Base-by-base conservation (phyloP, 1,139 yeast genomes). In the Lipomyces yarrowii region DNA sequence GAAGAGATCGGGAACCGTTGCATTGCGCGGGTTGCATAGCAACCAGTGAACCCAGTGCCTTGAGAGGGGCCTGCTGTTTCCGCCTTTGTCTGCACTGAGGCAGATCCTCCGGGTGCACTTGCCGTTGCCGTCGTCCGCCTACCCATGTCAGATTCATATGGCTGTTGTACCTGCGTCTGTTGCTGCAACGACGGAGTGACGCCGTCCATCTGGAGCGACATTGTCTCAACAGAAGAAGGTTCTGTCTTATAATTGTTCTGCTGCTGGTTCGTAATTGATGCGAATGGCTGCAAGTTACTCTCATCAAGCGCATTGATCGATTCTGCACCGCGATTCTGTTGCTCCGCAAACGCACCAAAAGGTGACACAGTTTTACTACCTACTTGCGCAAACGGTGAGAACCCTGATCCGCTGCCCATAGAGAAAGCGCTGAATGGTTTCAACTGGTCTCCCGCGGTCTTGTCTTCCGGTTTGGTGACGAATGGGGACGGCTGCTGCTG, bases 281-380 rank as follows among this genome's bases (percentile, higher is more conserved):
- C 52, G 32, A 56, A 56, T 48, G 35, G 57, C 15, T 5, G 13
- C 42, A n/a, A 37, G 42, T 37, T 37, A 37, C 15, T 37, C 11
- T 37, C 42, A 37, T 37, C 42, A 13, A 37, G 42, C 42, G 42
- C 42, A 15, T 4, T 37, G 32, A 55, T 53, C 21, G 33, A 26
- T 11, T 6, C 13, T 18, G 13, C 10, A 23, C 21, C 23, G 26
- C 26, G n/a, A 11, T 48, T 8, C 53, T 48, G 26, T 30, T 56
- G 30, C 51, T 37, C 21, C 51, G 61, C 61, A 39, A 62, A 53
- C 35, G 53, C 48, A 5, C 58, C 53, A 46, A 62, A 62, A 7
- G 64, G 64, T 33, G 64, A 61, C 52, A 37, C 48, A 3, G 52
- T 32, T 3, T 26, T 42, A 42, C 59, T 11, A 59, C 48, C n/a